Base-by-base conservation (phyloP, 1,284 basidiomycete species). In the Coniferiporia sulphurascens region DNA sequence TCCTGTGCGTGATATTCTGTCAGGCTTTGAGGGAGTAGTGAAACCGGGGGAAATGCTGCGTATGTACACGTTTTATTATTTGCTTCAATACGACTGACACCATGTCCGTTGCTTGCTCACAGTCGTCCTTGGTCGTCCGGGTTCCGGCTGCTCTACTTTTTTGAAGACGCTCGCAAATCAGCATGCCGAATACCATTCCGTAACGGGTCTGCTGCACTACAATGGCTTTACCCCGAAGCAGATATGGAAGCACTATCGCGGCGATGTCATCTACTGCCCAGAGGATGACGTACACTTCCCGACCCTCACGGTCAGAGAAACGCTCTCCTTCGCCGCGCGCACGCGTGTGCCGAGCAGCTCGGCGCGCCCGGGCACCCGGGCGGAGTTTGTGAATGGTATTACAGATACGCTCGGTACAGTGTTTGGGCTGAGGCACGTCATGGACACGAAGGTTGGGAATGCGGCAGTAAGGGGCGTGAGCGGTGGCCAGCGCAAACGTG, bases 401-500 rank as follows among this genome's bases (percentile, higher is more conserved):
- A 72, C 72, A 27, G 67, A 69, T 35, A 70, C 74, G 49, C 58
- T 78, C 32, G 68, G 76, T 55, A 76, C 74, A 53, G 72, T 77
- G 22, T 74, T 81, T 60, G 77, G 78, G 49, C 71, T 82, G 48
- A 67, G 67, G 15, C 77, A 63, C 21, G 78, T 74, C 5, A 68
- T 67, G 57, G 66, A 75, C 62, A 79, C 78, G 9, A 71, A 74
- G 22, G 78, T 81, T 55, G 80, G 80, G 12, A 74, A 78, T 65
- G 74, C 61, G 4, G 36, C 61, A 9, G 71, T 79, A 3, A 70
- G 78, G 21, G 80, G 79, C 61, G 78, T 82, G 3, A 74, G 74
- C 3, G 81, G 80, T 45, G 81, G 81, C 56, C 74, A 77, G 75
- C 86, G 87, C 72, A 89, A 89, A 71, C 82, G 91, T 44, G 89